Conservation (phyloP, 495 filamentous ascomycete species). For the Penicillium goetzii region DNA sequence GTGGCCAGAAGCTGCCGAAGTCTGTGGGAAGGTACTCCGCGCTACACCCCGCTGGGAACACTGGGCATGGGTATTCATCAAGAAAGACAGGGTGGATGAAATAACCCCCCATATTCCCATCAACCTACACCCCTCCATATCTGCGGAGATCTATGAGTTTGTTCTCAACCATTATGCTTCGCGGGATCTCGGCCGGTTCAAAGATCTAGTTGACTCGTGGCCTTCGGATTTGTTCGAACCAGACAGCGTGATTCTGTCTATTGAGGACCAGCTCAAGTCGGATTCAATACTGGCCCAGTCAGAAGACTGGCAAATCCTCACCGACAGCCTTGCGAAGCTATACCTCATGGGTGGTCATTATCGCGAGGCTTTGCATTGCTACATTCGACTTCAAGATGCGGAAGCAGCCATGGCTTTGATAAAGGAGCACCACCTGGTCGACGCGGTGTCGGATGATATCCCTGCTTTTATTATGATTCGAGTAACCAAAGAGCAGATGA, state of each 20-base stretch:
- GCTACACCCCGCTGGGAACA: slow-evolving; percentile 88
- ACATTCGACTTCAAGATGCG: slow-evolving; percentile 88
- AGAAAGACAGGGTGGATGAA: slow-evolving; percentile 81
- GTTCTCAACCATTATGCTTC: slow-evolving; percentile 84
- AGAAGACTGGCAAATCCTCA: slow-evolving; percentile 82
- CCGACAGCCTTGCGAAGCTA: slow-evolving; percentile 80
- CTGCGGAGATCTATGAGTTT: slow-evolving; percentile 81
- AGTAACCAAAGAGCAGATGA: slow-evolving; percentile 72
- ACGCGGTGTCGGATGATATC: slow-evolving; percentile 85
- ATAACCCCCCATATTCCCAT: slow-evolving; percentile 83
- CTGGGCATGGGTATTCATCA: slow-evolving; percentile 89
- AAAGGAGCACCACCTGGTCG: slow-evolving; percentile 78
- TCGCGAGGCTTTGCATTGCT: slow-evolving; percentile 81
- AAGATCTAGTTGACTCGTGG: slow-evolving; percentile 83
- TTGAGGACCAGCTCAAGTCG: slow-evolving; percentile 74
- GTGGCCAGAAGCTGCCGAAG: slow-evolving; percentile 76
- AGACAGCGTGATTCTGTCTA: slow-evolving; percentile 64
- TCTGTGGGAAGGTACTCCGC: slow-evolving; percentile 78
- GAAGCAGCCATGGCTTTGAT: slow-evolving; percentile 86
- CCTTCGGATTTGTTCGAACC: slow-evolving; percentile 81
- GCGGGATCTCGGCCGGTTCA: slow-evolving; percentile 67
- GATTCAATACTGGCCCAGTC: slow-evolving; percentile 70
- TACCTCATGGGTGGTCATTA: slow-evolving; percentile 78
- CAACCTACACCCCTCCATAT: slow-evolving; percentile 75
- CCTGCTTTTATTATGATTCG: slow-evolving; percentile 85